Evolutionary conservation across 768 basidiomycete genomes (phyloP), one percentile per base, ranked within the genome.

Genomic region (Leccinellum luteum): DNA sequence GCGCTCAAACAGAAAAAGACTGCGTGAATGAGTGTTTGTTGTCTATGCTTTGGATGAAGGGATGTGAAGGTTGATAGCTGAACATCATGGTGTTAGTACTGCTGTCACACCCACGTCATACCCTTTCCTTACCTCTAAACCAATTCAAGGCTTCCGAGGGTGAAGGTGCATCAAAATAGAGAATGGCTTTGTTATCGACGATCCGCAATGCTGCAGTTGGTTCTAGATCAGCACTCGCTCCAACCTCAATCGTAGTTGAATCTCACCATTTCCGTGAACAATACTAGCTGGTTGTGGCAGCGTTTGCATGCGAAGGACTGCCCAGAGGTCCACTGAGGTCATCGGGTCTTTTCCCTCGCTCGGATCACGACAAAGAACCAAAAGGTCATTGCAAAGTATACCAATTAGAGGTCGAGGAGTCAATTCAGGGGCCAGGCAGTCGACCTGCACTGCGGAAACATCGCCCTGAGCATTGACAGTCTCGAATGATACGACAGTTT

Each of bases 291-390:
- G 94, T 66, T 94, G 92, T 6, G 89, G 87, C 45, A 94, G 69
- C 0, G 94, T 96, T 72, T 95, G 93, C 93, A 99, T 94, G 44
- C 96, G 82, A 59, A 98, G 75, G 31, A 98, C 96, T 32, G 94
- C 94, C 89, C 93, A 98, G n/a, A 98, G 79, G 68, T 98, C 95
- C 30, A 98, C 93, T 23, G 69, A 74, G 4, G 84, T 86, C 48
- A 78, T 76, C 23, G 84, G 85, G 61, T 96, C 94, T 62, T 82
- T 81, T 47, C 90, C 91, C 41, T 87, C 86, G 12, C 89, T 85
- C 10, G 91, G 87, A 72, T 95, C 92, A 59, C 91, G 85, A 72
- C 92, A 94, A 49, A 98, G 78, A 15, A 98, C 94, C 65, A 99
- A 76, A 54, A 98, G 78, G 72, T 99, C 97, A 69, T 94, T 95